Percentiles rank a stretch among this genome's conserved stretches.
Conservation (phyloP, 2,329 filamentous ascomycete species). For the Dryadomyces quercivorus region DNA sequence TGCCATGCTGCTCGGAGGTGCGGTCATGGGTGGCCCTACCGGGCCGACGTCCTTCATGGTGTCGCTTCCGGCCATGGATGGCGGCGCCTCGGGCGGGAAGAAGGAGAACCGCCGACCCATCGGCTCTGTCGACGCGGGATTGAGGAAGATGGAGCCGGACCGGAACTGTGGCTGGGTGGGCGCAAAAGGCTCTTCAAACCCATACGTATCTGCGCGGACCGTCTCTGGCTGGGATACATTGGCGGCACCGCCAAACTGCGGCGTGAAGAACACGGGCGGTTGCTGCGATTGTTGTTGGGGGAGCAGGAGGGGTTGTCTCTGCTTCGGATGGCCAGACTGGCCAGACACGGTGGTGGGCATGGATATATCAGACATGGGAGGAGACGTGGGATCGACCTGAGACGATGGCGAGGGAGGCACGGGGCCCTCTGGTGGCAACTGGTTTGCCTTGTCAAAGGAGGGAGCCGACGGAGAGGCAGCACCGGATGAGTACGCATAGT, state of each 20-base stretch:
- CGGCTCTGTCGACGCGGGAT: conserved; percentile 40
- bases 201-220: conserved; percentile 17
- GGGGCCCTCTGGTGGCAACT: conserved; percentile 19
- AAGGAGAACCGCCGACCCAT: conserved; percentile 49
- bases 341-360: conserved; percentile 12
- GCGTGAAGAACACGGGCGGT: conserved; percentile 30
- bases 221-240: conserved; percentile 34
- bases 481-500: conserved; percentile 21
- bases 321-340: conserved; percentile 14
- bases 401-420: conserved; percentile 32
- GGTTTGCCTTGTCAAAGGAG: not conserved
- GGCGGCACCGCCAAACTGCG: conserved; percentile 48
- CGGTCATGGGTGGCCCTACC: conserved; percentile 12
- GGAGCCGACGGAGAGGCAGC: not conserved
- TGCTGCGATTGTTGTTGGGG: conserved; percentile 16
- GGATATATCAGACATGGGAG: conserved; percentile 28
- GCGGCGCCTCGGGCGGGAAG: conserved; percentile 39
- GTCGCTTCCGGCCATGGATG: conserved; percentile 8
- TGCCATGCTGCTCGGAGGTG: not conserved
- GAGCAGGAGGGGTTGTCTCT: not conserved
- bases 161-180: conserved; percentile 37
- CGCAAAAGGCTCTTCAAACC: conserved; percentile 15
- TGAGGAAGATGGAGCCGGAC: conserved; percentile 54
- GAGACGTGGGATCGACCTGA: conserved; percentile 35
- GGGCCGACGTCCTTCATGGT: conserved; percentile 22